Evolutionary conservation across 2,329 filamentous ascomycete genomes (phyloP), one percentile per base, ranked within the genome.

Genomic region (Talaromyces verruculosus): DNA sequence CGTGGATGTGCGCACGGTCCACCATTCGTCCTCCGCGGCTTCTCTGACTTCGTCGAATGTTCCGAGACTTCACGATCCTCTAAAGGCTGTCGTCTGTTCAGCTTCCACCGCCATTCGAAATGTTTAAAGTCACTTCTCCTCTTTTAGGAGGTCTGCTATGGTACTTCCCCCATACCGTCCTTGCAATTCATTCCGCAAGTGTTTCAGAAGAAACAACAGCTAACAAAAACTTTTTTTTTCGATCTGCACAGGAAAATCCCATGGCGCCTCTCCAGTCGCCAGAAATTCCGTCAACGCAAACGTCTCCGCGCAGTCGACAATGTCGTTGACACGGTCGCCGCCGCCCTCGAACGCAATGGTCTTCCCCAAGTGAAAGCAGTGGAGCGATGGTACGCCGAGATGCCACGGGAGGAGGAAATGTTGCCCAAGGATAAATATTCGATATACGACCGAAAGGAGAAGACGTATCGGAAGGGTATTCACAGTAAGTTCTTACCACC

Each of bases 361-460:
- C 84, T 88, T 74, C 86, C 88, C 67, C 86, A 88, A 57, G 83
- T 86, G 64, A 92, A 92, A 81, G 85, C 91, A 63, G 84, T 99
- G 67, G 90, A 96, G 78, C 83, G 89, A 75, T 99, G 95, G 95
- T 97, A 95, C 84, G 85, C 85, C 43, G 92, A 97, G 80, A 99
- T 99, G 95, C 95, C 95, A 25, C 91, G 88, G 30, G 95, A 99
- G 84, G 86, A 88, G 74, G 93, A 98, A 84, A 99, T 99, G 95
- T 78, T 96, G 78, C 90, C 95, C 57, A 90, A 88, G 80, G 95
- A 99, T 82, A 99, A 99, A 82, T 99, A 99, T 82, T 97, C 92
- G 33, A 90, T 99, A 74, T 99, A 98, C 80, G 94, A 97, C 80
- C 89, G 93, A 73, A 97, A 98, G 81, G 93, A 91, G 78, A 96